Evolutionary conservation across 805 yeast species (phyloP).

Genomic region (Deakozyma indianensis): DNA sequence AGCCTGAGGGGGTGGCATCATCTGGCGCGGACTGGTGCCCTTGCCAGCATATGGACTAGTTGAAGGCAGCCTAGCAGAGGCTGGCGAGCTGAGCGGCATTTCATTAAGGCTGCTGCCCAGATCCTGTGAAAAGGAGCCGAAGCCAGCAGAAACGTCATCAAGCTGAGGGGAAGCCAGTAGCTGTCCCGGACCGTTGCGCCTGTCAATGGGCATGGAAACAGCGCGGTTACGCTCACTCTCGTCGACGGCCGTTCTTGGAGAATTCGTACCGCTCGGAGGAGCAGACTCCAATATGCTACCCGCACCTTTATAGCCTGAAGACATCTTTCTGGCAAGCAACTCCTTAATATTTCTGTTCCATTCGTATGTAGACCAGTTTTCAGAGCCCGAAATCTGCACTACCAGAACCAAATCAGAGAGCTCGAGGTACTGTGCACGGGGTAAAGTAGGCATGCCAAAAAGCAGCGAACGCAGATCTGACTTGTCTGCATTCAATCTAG

Average conservation of each 20-base stretch:
- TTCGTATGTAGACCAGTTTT: conserved; percentile 39
- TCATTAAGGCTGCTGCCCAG: not conserved
- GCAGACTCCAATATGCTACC: conserved; percentile 25
- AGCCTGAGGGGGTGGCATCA: not conserved
- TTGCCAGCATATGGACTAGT: not conserved
- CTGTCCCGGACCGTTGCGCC: not conserved
- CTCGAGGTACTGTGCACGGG: conserved; percentile 57
- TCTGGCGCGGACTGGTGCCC: not conserved
- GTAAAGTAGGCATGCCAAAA: conserved; percentile 74
- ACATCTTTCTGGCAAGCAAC: conserved; percentile 36
- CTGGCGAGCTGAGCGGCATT: not conserved
- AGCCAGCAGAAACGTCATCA: not conserved
- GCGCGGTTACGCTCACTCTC: conserved; percentile 3
- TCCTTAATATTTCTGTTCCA: conserved; percentile 49
- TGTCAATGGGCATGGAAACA: conserved; percentile 3
- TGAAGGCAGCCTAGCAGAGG: not conserved
- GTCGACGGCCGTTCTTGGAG: conserved; percentile 9
- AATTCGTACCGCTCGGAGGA: conserved; percentile 1
- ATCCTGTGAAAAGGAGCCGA: not conserved
- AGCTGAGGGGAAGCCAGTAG: conserved; percentile 1
- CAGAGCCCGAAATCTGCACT: conserved; percentile 22
- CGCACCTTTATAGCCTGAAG: conserved; percentile 32
- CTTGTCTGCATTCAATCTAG: conserved; percentile 60
- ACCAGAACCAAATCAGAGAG: conserved; percentile 42
- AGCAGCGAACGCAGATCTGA: conserved; percentile 47